Base-by-base conservation (phyloP, 1,139 yeast genomes). In the Blastobotrys capitulatus region DNA sequence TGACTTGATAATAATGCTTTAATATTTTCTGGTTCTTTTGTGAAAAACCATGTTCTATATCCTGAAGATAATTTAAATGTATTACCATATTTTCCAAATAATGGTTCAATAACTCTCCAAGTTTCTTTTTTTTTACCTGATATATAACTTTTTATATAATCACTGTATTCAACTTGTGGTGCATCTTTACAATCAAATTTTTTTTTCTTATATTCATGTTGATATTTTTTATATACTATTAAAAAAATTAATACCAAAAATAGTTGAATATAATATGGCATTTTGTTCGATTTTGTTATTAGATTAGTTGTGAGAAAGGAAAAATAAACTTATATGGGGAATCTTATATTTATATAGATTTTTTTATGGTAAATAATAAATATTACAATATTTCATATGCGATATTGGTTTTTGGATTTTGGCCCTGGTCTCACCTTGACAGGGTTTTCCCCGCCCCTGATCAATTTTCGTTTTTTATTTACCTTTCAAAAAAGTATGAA, bases 21-120 rank as follows among this genome's bases (percentile, higher is more conserved):
- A 50, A 68, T 45, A 54, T 62, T 72, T 54, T 72, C 79, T 2
- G 87, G 84, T 52, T 75, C 77, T 37, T 66, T 57, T 35, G 78
- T 76, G 48, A 71, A 62, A 13, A 38, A 40, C 47, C 32, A 38
- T n/a, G 43, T 42, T 26, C 46, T n/a, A 10, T 37, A 15, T 2
- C 42, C 40, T 10, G 47, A 38, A 13, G 20, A 13, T 19, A 42
- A 26, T n/a, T 31, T 34, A 25, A 32, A 42, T 5, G 50, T 47
- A 7, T 16, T 19, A 10, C 50, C 50, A 18, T 22, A 27, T 16
- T 42, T 38, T 7, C 8, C 37, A 18, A 36, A 47, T 18, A 34
- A 25, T 1, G 27, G 44, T 12, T 40, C 50, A 20, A 34, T 22
- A 6, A 34, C 5, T 8, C 50, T 22, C 50, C 50, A 47, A 9